phyloP scores from a whole-genome alignment of 2,329 filamentous ascomycete species.

The Diaporthe helianthi region DNA sequence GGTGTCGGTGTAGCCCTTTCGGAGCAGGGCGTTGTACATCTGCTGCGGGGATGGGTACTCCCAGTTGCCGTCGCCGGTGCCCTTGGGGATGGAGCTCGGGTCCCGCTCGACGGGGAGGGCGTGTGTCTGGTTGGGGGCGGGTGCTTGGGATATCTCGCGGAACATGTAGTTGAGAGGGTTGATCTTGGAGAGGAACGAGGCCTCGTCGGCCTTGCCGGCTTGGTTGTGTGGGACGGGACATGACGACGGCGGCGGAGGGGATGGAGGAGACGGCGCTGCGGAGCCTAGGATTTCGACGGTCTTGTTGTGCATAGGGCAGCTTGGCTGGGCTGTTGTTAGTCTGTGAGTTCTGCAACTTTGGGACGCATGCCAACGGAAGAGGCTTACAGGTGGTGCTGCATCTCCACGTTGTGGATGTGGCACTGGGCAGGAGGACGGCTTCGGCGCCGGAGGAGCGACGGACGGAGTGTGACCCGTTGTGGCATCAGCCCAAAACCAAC shows the following conservation, averaged over 20 bases:
- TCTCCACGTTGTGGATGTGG: slow-evolving; percentile 38
- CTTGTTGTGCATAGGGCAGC: slow-evolving; percentile 66
- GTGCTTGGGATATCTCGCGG: slow-evolving; percentile 79
- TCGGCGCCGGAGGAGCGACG: slow-evolving; percentile 28
- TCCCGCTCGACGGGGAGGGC: slow-evolving; percentile 82
- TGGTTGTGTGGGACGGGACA: slow-evolving; percentile 56
- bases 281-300: slow-evolving; percentile 56
- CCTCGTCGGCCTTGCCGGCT: slow-evolving; percentile 39
- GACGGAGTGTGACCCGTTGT: slow-evolving; percentile 41
- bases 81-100: slow-evolving; percentile 88
- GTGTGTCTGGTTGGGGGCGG: slow-evolving; percentile 74
- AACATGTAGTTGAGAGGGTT: slow-evolving; percentile 96
- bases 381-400: slow-evolving; percentile 50
- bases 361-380: not conserved
- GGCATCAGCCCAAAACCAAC: slow-evolving; percentile 69
- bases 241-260: slow-evolving; percentile 45
- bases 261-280: slow-evolving; percentile 40
- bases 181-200: slow-evolving; percentile 61
- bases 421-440: slow-evolving; percentile 35
- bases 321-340: slow-evolving; percentile 49
- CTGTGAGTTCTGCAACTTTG: not conserved
- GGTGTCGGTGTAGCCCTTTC: slow-evolving; percentile 95
- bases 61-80: slow-evolving; percentile 81
- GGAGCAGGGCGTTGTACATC: slow-evolving; percentile 98
- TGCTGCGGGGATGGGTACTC: slow-evolving; percentile 98